Evolutionary conservation across 371 early-diverging fungal species (phyloP).

Genomic region (Rhizopus stolonifer): DNA sequence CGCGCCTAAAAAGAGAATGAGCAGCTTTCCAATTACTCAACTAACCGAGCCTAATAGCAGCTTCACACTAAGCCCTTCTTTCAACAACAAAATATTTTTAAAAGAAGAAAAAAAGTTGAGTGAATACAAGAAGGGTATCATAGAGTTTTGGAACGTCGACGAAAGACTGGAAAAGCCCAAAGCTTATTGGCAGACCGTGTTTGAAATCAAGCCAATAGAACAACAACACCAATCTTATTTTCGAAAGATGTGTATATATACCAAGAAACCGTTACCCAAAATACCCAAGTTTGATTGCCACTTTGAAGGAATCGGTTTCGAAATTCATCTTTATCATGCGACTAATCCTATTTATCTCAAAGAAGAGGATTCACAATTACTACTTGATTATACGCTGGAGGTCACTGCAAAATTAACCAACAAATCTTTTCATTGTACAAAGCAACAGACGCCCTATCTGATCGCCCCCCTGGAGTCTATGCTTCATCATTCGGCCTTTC

Average conservation of each 20-base stretch:
- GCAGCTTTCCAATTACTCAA: too few species aligned
- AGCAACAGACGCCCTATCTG: slow-evolving; percentile 50
- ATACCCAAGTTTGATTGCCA: neutral
- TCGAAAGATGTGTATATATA: slow-evolving; percentile 2
- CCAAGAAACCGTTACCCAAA: neutral
- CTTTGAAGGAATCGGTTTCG: neutral
- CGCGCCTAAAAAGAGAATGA: too few species aligned
- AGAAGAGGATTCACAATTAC: neutral
- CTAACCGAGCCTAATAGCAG: too few species aligned
- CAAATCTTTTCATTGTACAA: slow-evolving; percentile 43
- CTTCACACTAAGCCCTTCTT: too few species aligned
- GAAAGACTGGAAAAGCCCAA: neutral
- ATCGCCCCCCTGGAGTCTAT: slow-evolving; percentile 31
- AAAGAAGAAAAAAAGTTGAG: too few species aligned
- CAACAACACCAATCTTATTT: neutral
- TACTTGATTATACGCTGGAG: neutral
- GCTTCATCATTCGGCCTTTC: neutral
- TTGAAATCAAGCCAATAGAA: neutral
- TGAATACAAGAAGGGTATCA: neutral
- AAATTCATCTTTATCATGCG: neutral
- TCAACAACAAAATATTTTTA: too few species aligned
- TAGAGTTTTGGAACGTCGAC: neutral
- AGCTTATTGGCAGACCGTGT: neutral
- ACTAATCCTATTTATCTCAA: neutral
- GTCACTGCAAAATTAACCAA: slow-evolving; percentile 9